phyloP scores from a whole-genome alignment of 2,329 filamentous ascomycete genomes.

The Nemania abortiva region DNA sequence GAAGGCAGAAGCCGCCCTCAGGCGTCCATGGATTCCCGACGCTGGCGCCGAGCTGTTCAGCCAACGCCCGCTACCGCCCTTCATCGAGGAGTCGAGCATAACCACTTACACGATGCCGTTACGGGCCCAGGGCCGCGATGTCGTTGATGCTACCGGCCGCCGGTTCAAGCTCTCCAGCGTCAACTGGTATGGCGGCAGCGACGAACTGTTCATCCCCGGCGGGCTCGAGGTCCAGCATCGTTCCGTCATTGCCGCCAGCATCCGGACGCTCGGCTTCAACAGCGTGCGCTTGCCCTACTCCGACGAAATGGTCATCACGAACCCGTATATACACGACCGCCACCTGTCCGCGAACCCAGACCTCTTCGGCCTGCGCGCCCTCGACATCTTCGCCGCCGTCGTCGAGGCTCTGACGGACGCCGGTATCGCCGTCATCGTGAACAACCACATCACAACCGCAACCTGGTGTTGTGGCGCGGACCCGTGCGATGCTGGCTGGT shows the following conservation, averaged over 20 bases:
- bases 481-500: slow-evolving; percentile 75
- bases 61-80: slow-evolving; percentile 61
- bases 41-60: slow-evolving; percentile 60
- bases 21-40: slow-evolving; percentile 64
- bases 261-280: slow-evolving; percentile 75
- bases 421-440: slow-evolving; percentile 74
- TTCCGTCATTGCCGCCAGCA: slow-evolving; percentile 68
- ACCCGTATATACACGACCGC: slow-evolving; percentile 65
- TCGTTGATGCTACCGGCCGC: slow-evolving; percentile 68
- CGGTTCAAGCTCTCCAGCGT: slow-evolving; percentile 73
- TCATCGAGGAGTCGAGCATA: slow-evolving; percentile 59
- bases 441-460: slow-evolving; percentile 77
- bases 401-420: slow-evolving; percentile 70
- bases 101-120: slow-evolving; percentile 67
- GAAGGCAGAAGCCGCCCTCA: slow-evolving; percentile 59
- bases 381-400: slow-evolving; percentile 72
- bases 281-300: slow-evolving; percentile 76
- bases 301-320: slow-evolving; percentile 73
- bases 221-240: slow-evolving; percentile 74
- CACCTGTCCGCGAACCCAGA: slow-evolving; percentile 71
- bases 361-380: slow-evolving; percentile 65
- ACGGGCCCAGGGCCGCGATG: slow-evolving; percentile 68
- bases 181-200: slow-evolving; percentile 79
- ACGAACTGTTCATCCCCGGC: slow-evolving; percentile 73
- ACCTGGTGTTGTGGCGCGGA: slow-evolving; percentile 77